phyloP scores from a whole-genome alignment of 805 yeast genomes.

The Naumovozyma baii region DNA sequence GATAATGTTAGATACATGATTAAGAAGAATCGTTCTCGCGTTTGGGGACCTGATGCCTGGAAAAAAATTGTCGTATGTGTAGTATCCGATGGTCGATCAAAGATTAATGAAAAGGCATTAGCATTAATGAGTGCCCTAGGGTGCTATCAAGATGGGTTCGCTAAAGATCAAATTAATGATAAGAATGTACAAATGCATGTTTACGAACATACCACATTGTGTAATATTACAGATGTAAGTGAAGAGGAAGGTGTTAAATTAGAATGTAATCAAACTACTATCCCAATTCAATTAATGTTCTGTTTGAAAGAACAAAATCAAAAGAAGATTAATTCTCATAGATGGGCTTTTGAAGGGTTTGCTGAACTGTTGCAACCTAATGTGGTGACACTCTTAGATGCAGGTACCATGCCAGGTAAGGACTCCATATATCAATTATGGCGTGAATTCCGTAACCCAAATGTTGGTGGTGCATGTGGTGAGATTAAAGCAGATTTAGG shows the following conservation, averaged over 20 bases:
- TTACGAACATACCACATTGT: conserved; percentile 88
- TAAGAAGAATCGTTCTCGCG: conserved; percentile 51
- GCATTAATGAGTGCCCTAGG: conserved; percentile 82
- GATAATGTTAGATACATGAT: conserved; percentile 72
- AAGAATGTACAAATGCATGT: conserved; percentile 75
- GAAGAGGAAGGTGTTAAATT: conserved; percentile 53
- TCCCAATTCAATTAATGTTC: conserved; percentile 82
- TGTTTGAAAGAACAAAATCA: conserved; percentile 85
- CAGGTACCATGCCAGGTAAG: conserved; percentile 85
- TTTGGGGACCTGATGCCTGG: conserved; percentile 97
- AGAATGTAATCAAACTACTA: conserved; percentile 36
- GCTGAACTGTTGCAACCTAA: conserved; percentile 74
- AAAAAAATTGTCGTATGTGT: conserved; percentile 83
- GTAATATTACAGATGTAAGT: conserved; percentile 63
- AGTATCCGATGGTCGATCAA: conserved; percentile 85
- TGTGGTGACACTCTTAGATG: conserved; percentile 77
- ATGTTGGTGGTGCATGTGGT: conserved; percentile 97
- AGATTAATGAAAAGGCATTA: conserved; percentile 67
- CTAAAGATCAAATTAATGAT: conserved; percentile 81
- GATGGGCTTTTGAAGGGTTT: conserved; percentile 95
- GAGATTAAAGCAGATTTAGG: conserved; percentile 87
- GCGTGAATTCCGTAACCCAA: conserved; percentile 70
- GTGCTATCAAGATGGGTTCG: conserved; percentile 90
- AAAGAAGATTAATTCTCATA: conserved; percentile 86
- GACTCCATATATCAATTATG: conserved; percentile 82